Conservation (phyloP, 2,329 filamentous ascomycete species). For the Aureobasidium leucospermi region DNA sequence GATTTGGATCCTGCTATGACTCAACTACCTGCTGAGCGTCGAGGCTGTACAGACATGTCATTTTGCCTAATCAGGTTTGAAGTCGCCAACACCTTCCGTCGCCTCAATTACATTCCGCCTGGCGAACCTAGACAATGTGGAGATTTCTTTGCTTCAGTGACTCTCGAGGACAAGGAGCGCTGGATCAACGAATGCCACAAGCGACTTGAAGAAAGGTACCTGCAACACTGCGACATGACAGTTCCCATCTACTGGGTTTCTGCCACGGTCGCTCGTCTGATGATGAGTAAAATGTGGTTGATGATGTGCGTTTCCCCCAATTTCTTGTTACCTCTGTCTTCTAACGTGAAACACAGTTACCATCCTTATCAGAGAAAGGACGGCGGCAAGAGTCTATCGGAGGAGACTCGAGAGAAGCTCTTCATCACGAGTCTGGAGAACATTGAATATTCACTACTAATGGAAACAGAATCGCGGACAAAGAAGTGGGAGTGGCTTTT, state of each 20-base stretch:
- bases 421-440: constrained; percentile 68
- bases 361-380: constrained; percentile 62
- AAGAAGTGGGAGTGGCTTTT: constrained; percentile 61
- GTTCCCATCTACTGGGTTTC: constrained; percentile 61
- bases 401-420: constrained; percentile 59
- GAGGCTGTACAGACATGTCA: constrained; percentile 52
- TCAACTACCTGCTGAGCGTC: constrained; percentile 40
- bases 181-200: constrained; percentile 44
- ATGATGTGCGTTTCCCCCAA: constrained; percentile 40
- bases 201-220: constrained; percentile 42
- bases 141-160: constrained; percentile 37
- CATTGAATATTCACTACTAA: constrained; percentile 60
- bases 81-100: constrained; percentile 40
- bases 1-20: constrained; percentile 45
- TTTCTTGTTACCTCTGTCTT: too few relatives aligned
- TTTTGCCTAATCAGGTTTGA: constrained; percentile 49
- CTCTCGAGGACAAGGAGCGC: constrained; percentile 40
- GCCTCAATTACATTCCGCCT: constrained; percentile 39
- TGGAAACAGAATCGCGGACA: constrained; percentile 56
- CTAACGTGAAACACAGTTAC: constrained; percentile 35
- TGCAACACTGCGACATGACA: constrained; percentile 46
- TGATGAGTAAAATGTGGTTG: constrained; percentile 72
- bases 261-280: constrained; percentile 60
- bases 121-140: constrained; percentile 34
- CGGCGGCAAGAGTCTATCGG: constrained; percentile 48